Evolutionary conservation across 768 basidiomycete species (phyloP).

Genomic region (Gautieria morchelliformis): DNA sequence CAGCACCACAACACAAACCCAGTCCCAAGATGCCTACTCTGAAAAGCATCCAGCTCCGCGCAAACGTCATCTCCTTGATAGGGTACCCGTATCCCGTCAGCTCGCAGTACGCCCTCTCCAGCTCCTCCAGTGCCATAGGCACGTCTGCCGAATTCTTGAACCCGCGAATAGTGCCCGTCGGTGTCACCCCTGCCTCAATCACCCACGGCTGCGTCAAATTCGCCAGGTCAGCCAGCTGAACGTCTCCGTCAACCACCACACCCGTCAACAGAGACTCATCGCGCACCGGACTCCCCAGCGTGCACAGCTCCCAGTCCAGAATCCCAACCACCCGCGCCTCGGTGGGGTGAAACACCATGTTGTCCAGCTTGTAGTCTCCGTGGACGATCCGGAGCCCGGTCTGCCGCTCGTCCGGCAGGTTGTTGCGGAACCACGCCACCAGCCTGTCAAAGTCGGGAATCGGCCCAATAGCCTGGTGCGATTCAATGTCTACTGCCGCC

Average conservation of each 20-base stretch:
- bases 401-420: conserved; percentile 70
- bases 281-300: conserved; percentile 81
- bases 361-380: conserved; percentile 98
- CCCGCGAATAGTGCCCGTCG: conserved; percentile 28
- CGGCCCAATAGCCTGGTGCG: conserved; percentile 32
- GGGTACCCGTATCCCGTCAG: conserved; percentile 61
- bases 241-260: conserved; percentile 5
- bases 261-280: not conserved
- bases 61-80: conserved; percentile 70
- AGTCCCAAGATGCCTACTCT: conserved; percentile 36
- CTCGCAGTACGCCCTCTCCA: conserved; percentile 77
- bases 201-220: conserved; percentile 86
- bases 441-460: conserved; percentile 72
- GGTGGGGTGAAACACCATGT: conserved; percentile 87
- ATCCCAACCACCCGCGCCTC: conserved; percentile 92
- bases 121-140: conserved; percentile 56
- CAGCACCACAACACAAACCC: not conserved
- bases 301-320: conserved; percentile 96
- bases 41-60: conserved; percentile 79
- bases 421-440: conserved; percentile 62
- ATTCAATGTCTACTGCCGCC: conserved; percentile 54
- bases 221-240: conserved; percentile 72
- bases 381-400: conserved; percentile 83
- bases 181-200: conserved; percentile 30
- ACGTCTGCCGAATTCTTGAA: conserved; percentile 57